Conservation (phyloP, 306 rosid genomes). For the Inga leiocalycina region DNA sequence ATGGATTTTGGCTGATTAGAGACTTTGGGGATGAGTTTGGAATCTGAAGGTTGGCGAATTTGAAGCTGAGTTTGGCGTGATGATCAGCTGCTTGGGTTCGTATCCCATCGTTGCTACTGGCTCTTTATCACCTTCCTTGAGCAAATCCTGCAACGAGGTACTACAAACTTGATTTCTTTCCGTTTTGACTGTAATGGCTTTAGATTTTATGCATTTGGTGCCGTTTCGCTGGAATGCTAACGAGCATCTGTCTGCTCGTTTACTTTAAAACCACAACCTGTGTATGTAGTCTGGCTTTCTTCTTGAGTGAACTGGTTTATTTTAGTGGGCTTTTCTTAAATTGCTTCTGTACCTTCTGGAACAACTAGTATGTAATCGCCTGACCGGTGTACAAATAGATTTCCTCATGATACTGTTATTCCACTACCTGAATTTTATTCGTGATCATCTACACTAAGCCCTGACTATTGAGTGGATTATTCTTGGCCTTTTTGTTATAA, state of each 20-base stretch:
- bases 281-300: conserved; percentile 8
- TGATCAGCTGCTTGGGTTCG: conserved; percentile 41
- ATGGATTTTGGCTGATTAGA: background rate
- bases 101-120: conserved; percentile 35
- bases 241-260: background rate
- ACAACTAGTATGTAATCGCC: background rate
- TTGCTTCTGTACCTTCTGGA: background rate
- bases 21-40: background rate
- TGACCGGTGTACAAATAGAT: background rate
- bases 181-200: background rate
- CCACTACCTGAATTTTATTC: conserved; percentile 11
- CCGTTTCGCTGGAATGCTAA: background rate
- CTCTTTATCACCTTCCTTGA: background rate
- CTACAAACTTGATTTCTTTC: background rate
- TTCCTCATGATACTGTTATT: background rate
- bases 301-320: background rate
- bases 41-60: background rate
- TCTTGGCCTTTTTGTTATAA: background rate
- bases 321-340: background rate
- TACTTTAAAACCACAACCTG: conserved; percentile 6
- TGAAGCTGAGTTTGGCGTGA: conserved; percentile 23
- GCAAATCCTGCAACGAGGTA: conserved; percentile 2
- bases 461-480: background rate
- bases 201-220: background rate
- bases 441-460: background rate